Evolutionary conservation across 2,329 filamentous ascomycete genomes (phyloP), one percentile per base, ranked within the genome.

Genomic region (Diplodia scrobiculata): DNA sequence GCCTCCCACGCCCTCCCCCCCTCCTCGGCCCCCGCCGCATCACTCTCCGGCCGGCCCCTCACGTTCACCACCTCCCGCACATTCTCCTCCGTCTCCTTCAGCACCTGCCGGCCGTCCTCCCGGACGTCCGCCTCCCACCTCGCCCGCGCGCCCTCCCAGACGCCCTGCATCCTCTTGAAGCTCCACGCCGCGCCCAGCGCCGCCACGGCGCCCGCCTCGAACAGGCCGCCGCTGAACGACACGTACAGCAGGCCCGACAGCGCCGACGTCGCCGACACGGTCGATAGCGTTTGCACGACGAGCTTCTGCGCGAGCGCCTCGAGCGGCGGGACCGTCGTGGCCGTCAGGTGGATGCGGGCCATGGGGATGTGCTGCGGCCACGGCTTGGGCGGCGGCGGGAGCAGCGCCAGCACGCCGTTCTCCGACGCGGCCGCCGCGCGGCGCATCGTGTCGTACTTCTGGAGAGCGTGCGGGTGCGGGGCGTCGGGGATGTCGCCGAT

Each of bases 281-380:
- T 91, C 63, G 87, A 89, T 0, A 91, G 79, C 0, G 91, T 90
- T 72, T 92, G 88, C 4, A 96, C 75, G 4, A 97, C 87, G 1
- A 80, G 73, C 2, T 72, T 73, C 70, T 83, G 82, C 5, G 79
- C 81, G 45, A 79, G 76, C 0, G 77, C 75, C 67, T 83, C 81
- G 1, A 84, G 72, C 0, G 75, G 72, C 0, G 81, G 80, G 0
- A 83, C 74, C 1, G 77, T 73, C 2, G 75, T 74, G 13, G 74
- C 72, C 29, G 80, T 71, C 48, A 83, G 77, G 14, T 76, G 70
- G 32, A 83, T 80, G n/a, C 92, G 86, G 7, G 89, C 88, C 29
- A 85, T 83, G 14, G 89, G 82, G 67, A 97, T 94, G 67, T 91
- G 87, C 2, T 86, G 84, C 1, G 89, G 91, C 91, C 91, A 96